Base-by-base conservation (phyloP, 106 monocot species). In the Dioscorea alata region DNA sequence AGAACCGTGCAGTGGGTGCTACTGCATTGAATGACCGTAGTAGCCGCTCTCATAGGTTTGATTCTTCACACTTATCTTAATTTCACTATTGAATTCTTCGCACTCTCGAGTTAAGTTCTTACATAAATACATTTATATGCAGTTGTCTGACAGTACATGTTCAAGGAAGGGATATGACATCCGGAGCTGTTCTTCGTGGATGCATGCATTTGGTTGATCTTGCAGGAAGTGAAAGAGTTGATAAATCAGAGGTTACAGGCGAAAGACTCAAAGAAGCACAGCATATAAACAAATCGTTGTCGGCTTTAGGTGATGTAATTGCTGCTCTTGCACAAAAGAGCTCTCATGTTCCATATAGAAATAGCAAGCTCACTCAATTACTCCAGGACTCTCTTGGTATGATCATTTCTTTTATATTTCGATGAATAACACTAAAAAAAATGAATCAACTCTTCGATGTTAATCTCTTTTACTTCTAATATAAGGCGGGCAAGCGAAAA, bases 361-460 rank as follows among this genome's bases (percentile, higher is more conserved):
- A 99, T 33, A 99, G 93, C 59, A 99, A 93, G 76, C 87, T 99
- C 49, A 99, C 99, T 59, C 99, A 99, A 50, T 62, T 99, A 34
- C 80, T 99, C 28, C 99, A 99, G 71, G 99, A 93, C 48, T 99
- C 99, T 61, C 93, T 99, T 69, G 99, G 99, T 93, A 81, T 78
- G 66, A 50, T 14, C 15, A 18, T 42, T 59, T 19, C 21, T 8
- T 68, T 74, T 18, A 54, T 5, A 54, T 24, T 42, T 64, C 34
- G 16, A 73, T 2, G 54, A 64, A 48, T 23, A 28, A 20, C 28
- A 28, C 28, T 10, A n/a, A 16, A 57, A 54, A 19, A 12, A 16
- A 24, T 4, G 31, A 12, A 4, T 48, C 12, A 35, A 32, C 6
- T 48, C 34, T 16, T 17, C 21, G 23, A 35, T 15, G 18, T 58